Conservation (phyloP, 2,329 filamentous ascomycete genomes). For the Monosporascus sp. region DNA sequence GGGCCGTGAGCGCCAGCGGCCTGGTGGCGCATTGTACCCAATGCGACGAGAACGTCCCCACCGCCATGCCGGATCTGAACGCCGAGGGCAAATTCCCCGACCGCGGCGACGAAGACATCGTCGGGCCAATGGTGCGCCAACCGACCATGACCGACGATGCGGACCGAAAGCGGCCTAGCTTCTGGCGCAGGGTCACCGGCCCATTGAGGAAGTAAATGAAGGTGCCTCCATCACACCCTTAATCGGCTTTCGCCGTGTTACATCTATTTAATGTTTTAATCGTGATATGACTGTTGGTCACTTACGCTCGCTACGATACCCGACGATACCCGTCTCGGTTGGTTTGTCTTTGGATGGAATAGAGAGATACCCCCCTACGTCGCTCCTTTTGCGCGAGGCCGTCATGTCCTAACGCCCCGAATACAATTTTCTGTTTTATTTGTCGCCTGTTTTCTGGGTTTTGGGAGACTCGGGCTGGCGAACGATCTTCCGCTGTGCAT, state of each 20-base stretch:
- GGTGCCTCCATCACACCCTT: too few relatives aligned
- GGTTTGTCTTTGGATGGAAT: constrained; percentile 3
- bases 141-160: constrained; percentile 40
- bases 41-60: constrained; percentile 53
- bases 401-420: too few relatives aligned
- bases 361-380: constrained; percentile 4
- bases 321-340: neutral
- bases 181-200: constrained; percentile 29
- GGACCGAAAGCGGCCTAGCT: constrained; percentile 23
- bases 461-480: too few relatives aligned
- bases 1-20: constrained; percentile 40
- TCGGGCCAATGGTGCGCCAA: constrained; percentile 78
- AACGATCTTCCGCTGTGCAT: too few relatives aligned
- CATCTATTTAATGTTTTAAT: neutral
- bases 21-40: constrained; percentile 36
- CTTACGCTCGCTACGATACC: constrained; percentile 3
- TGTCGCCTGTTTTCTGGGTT: too few relatives aligned
- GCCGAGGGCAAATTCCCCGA: constrained; percentile 81
- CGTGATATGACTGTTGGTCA: neutral
- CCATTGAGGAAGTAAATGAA: constrained; percentile 20
- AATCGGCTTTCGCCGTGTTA: neutral
- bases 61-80: constrained; percentile 65
- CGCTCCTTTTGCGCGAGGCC: neutral
- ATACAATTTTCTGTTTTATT: too few relatives aligned
- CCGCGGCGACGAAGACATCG: constrained; percentile 85